A percentile compares a stretch with the other conserved stretches of the same genome.
Evolutionary conservation across 768 basidiomycete genomes (phyloP).

Genomic region (Rhizopogon salebrosus): DNA sequence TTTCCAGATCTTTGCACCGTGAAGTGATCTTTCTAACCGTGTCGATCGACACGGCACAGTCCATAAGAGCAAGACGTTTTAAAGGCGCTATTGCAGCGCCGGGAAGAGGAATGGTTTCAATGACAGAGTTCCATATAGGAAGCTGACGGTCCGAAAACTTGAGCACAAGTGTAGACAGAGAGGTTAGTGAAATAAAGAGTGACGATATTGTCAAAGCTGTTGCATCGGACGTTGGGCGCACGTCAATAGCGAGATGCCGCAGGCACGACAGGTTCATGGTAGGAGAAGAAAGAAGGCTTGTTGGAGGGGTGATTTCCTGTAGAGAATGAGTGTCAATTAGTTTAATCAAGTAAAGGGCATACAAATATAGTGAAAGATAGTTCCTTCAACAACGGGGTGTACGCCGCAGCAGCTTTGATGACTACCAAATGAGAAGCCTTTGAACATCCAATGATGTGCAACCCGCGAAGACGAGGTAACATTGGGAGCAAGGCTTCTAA

Average conservation of each 20-base stretch:
- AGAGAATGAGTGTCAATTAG: not conserved
- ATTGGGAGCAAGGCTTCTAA: conserved; percentile 43
- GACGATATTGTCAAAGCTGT: not conserved
- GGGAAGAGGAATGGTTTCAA: conserved; percentile 33
- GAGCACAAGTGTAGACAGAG: not conserved
- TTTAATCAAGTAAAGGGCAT: conserved; percentile 17
- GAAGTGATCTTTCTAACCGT: conserved; percentile 37
- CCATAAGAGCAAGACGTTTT: conserved; percentile 40
- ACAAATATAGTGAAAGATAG: conserved; percentile 61
- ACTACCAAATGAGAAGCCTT: conserved; percentile 49
- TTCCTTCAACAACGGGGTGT: conserved; percentile 53
- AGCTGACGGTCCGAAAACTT: conserved; percentile 9
- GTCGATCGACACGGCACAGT: conserved; percentile 36
- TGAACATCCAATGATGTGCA: conserved; percentile 60
- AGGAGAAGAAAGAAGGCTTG: conserved; percentile 4
- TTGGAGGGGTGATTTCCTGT: conserved; percentile 11
- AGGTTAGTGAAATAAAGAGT: not conserved
- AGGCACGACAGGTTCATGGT: conserved; percentile 36
- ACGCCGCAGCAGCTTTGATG: conserved; percentile 34
- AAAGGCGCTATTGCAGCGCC: conserved; percentile 38
- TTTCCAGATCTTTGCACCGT: conserved; percentile 40
- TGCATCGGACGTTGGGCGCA: conserved; percentile 28
- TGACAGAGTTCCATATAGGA: conserved; percentile 32
- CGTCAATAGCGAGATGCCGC: conserved; percentile 49
- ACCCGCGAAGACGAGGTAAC: conserved; percentile 47